Evolutionary conservation across 345 rosid species (phyloP), one percentile per base, ranked within the genome.

Genomic region (Pseudoturritis turrita): DNA sequence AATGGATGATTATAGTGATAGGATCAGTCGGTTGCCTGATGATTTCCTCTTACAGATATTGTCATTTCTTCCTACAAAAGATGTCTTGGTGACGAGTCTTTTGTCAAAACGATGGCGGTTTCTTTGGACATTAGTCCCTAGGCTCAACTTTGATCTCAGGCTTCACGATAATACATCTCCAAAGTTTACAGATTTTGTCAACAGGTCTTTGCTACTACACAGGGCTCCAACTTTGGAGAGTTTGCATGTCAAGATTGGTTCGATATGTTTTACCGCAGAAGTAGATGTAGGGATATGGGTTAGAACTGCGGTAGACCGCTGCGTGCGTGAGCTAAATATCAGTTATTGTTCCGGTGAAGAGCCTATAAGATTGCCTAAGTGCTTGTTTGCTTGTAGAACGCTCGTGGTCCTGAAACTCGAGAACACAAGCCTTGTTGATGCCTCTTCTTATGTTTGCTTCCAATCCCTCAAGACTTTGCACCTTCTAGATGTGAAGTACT

Each of bases 21-120:
- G 41, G 58, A 40, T 75, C 18, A 75, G 79, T 62, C 41, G 29
- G 11, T 44, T 75, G 3, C 79, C 79, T 52, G 79, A 75, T 60
- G 79, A 68, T 62, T 75, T 61, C 74, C 74, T 75, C 9, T 12
- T 75, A 62, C 73, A 45, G 64, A 75, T 75, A 33, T 22, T 75
- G 12, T 68, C 74, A 33, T 14, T 47, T 12, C 74, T 75, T 53
- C 74, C 79, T 7, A 68, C 65, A 1, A 75, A 68, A 68, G 70
- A 68, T 36, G 74, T 21, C 44, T 10, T 68, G 58, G 65, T 22
- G 6, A 75, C 69, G 5, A 75, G 74, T 44, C 58, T 62, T 47
- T 44, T 75, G 11, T 75, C 79, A 0, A 75, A 53, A 45, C 70
- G 74, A 2, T 75, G 70, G 74, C 29, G 58, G 47, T 23, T 4